Percentiles rank a stretch among this genome's conserved stretches.
Conservation (phyloP, 2,329 filamentous ascomycete species). For the Colletotrichum caudatum region DNA sequence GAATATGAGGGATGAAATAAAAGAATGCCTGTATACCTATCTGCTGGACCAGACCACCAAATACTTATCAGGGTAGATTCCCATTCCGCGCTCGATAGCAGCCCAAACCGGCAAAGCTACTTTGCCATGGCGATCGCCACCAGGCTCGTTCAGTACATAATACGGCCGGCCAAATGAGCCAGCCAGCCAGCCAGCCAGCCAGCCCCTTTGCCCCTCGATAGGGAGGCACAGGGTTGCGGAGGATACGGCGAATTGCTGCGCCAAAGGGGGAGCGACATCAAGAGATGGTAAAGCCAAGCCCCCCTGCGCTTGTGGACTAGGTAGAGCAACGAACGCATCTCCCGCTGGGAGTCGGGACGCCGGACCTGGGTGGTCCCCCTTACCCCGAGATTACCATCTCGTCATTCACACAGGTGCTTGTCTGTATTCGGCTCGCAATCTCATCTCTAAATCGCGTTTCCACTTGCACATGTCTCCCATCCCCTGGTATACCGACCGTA, state of each 20-base stretch:
- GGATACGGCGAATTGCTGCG: constrained; percentile 3
- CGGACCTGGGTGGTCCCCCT: constrained; percentile 8
- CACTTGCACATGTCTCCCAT: constrained; percentile 24
- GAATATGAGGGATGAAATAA: background rate
- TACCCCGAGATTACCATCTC: constrained; percentile 24
- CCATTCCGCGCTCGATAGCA: constrained; percentile 25
- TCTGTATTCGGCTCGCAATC: constrained; percentile 19
- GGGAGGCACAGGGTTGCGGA: constrained; percentile 32
- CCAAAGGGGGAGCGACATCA: background rate
- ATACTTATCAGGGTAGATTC: constrained; percentile 5
- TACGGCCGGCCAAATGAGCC: background rate
- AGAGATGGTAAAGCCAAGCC: constrained; percentile 19
- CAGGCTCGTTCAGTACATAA: background rate
- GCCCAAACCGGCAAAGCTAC: constrained; percentile 1
- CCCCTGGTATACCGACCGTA: background rate
- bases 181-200: background rate
- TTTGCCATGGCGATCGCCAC: constrained; percentile 2
- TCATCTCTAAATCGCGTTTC: constrained; percentile 20
- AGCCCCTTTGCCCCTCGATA: constrained; percentile 29
- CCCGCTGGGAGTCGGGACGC: constrained; percentile 19
- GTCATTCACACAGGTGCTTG: constrained; percentile 20
- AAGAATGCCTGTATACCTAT: background rate
- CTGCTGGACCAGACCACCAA: background rate
- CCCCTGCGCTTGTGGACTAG: constrained; percentile 11
- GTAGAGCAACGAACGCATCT: constrained; percentile 14